Base-by-base conservation (phyloP, 2,329 filamentous ascomycete species). In the Beauveria sp. region DNA sequence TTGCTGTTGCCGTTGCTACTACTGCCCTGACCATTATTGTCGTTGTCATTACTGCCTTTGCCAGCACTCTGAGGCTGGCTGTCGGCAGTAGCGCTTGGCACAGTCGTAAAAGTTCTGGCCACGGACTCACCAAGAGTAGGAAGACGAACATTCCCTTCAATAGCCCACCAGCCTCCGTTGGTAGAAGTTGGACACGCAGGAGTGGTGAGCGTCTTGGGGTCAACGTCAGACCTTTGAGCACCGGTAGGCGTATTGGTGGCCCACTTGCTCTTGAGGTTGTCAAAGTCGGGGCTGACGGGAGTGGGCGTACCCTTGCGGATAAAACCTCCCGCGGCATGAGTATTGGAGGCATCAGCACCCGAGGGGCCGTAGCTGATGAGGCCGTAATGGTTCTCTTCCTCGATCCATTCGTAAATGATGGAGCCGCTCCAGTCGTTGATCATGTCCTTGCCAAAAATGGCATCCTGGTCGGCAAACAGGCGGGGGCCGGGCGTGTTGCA, bases 401-500 rank as follows among this genome's bases (percentile, higher is more conserved):
- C 78, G 65, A 96, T 91, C 91, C 91, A 96, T 72, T 96, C 91
- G 74, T 96, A 96, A 66, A 96, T 81, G 65, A 96, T 92, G 58
- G 89, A 81, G 60, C 91, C 91, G 57, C 89, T 92, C 85, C 75
- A 86, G 68, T 81, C 81, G 62, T 80, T 78, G 6, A 81, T 76
- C 91, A 96, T 96, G 3, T 90, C 75, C 0, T 79, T 67, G 49
- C 89, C 88, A 68, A 95, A 88, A 67, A 96, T 90, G 55, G 90
- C 86, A 46, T 82, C 79, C 73, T 95, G 90, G 70, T 96, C 88
- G 26, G 79, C 79, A 70, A 89, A 91, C 1, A 79, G 75, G 49
- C 88, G 82, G 0, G 87, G 86, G 1, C 76, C 75, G 1, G 80
- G 79, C 1, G 77, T 80, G 71, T 90, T 93, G 81, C 91, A 96